Percentiles rank a stretch among this genome's conserved stretches.
phyloP scores from a whole-genome alignment of 805 yeast species.

The Pichia scutulata region DNA sequence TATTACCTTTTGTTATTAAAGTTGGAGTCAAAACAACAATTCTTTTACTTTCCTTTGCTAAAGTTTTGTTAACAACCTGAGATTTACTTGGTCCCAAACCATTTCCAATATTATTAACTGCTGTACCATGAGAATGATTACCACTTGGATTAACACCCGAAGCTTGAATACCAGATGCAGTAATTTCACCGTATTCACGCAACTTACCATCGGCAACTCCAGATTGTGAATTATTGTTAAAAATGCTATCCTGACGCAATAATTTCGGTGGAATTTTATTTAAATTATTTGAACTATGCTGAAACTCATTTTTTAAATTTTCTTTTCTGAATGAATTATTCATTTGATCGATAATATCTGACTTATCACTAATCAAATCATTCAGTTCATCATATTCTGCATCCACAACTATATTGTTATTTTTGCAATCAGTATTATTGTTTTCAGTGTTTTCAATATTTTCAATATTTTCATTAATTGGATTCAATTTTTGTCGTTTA shows the following conservation, averaged over 20 bases:
- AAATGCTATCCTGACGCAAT: slow-evolving; percentile 15
- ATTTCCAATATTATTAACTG: slow-evolving; percentile 33
- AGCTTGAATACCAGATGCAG: slow-evolving; percentile 48
- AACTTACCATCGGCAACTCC: slow-evolving; percentile 18
- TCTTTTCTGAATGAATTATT: neutral
- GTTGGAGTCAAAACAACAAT: slow-evolving; percentile 8
- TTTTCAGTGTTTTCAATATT: no score
- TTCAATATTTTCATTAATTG: neutral
- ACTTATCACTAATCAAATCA: slow-evolving; percentile 5
- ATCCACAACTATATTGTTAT: neutral
- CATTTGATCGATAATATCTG: slow-evolving; percentile 6
- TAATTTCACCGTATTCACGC: slow-evolving; percentile 44
- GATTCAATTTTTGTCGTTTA: neutral
- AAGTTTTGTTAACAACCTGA: slow-evolving; percentile 45
- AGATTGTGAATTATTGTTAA: slow-evolving; percentile 1
- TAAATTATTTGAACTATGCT: neutral
- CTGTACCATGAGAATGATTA: slow-evolving; percentile 19
- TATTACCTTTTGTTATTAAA: neutral
- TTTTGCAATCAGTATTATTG: no score
- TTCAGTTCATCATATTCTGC: neutral
- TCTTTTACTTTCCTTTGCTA: slow-evolving; percentile 29
- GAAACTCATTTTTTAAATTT: neutral
- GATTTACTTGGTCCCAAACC: slow-evolving; percentile 57
- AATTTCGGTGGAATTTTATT: slow-evolving; percentile 15
- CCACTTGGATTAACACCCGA: slow-evolving; percentile 17